These are phyloP conservation scores for Actinomortierella ambigua DNA, from an alignment of 371 early-diverging fungal species.

Conservation along the genomic window DNA sequence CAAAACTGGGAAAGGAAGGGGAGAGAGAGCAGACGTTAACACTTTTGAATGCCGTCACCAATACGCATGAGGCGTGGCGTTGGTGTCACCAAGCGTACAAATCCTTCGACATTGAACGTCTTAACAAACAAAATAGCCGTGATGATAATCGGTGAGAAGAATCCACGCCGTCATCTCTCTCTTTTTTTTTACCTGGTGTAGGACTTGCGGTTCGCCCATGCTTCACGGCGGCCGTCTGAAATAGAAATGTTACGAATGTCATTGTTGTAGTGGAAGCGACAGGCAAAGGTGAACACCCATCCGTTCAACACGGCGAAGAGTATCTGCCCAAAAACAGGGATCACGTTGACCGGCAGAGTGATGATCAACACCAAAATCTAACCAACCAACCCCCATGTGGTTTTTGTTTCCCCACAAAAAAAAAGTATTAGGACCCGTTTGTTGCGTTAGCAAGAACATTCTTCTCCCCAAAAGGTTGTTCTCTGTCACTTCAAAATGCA, in stretches of 20 bases:
- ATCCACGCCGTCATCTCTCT: too few species aligned
- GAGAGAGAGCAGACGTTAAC: too few species aligned
- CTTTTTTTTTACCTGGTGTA: too few species aligned
- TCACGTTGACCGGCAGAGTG: constrained; percentile 35
- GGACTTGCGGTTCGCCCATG: constrained; percentile 11
- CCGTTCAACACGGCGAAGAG: constrained; percentile 30
- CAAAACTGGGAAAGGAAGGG: constrained; percentile 50
- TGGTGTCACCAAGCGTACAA: too few species aligned
- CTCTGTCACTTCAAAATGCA: too few species aligned
- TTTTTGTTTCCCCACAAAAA: background rate
- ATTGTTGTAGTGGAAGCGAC: constrained; percentile 28
- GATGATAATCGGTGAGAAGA: too few species aligned
- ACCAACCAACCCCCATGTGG: background rate
- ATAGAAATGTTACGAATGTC: constrained; percentile 27
- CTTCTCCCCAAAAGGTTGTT: too few species aligned
- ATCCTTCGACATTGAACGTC: too few species aligned
- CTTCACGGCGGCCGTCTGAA: constrained; percentile 24
- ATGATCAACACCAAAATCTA: constrained; percentile 35
- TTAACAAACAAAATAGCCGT: too few species aligned
- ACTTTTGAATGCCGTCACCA: too few species aligned
- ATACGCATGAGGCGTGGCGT: too few species aligned
- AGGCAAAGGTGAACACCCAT: constrained; percentile 29
- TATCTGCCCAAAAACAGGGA: constrained; percentile 39
- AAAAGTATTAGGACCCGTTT: background rate
- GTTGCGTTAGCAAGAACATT: background rate